Evolutionary conservation across 495 filamentous ascomycete species (phyloP), one percentile per base, ranked within the genome.

Genomic region (Aspergillus panamensis): DNA sequence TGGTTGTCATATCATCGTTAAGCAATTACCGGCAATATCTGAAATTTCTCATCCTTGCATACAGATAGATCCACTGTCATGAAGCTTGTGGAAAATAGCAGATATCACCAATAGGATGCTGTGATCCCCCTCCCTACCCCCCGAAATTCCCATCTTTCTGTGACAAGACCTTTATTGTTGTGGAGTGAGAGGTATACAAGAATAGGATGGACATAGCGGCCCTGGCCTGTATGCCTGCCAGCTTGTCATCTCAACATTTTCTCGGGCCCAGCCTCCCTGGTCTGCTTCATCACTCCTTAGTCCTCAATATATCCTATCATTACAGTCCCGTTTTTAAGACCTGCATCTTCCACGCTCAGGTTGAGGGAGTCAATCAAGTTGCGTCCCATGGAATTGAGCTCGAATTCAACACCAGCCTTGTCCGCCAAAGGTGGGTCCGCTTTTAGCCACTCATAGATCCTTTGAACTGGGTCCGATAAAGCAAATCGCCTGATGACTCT

Each of bases 391-490:
- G 80, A 82, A 65, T 91, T 88, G 55, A 98, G 80, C 63, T 96
- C 94, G 73, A 98, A 97, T 47, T 82, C 80, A 17, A 87, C 73
- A 0, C 88, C 90, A 33, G 83, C 83, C 70, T 92, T 92, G 49
- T 87, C 92, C 52, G 87, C 84, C 52, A 83, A 63, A 35, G 81
- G 80, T 39, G 76, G 78, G 29, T 90, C 85, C 5, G 92, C 88
- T 73, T 97, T 97, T 40, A 98, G 82, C 91, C 93, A 98, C 75
- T 98, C 94, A 67, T 93, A 98, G 33, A 98, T 83, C 12, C 90
- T 81, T 45, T 82, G 75, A 6, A 98, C 91, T 0, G 81, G 80
- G 47, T 98, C 94, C n/a, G 82, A 69, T n/a, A 91, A 67, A 8
- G 78, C 68, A 73, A 98, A 98, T 13, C 88, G 81, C 16, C 92